Evolutionary conservation across 2,329 filamentous ascomycete genomes (phyloP).

Genomic region (Sclerotinia nivalis): DNA sequence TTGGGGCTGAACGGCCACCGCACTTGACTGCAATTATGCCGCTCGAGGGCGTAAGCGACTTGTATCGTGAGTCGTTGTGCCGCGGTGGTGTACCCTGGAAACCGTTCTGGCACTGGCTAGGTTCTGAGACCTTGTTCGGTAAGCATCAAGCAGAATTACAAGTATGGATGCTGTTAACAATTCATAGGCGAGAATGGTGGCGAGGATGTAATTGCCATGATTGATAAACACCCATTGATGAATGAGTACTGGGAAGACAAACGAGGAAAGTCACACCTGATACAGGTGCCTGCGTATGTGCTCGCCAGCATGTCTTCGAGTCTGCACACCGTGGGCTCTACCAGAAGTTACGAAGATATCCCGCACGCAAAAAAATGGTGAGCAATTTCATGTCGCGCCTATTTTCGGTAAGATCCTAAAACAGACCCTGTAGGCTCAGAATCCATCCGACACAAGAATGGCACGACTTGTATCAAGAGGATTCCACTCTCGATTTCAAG

Average conservation of each 20-base stretch:
- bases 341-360: slow-evolving; percentile 23
- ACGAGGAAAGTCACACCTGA: slow-evolving; percentile 18
- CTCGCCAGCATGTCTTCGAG: too few species aligned
- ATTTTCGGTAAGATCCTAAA: too few species aligned
- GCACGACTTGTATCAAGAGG: slow-evolving; percentile 46
- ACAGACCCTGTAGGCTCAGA: slow-evolving; percentile 15
- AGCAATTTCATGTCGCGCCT: too few species aligned
- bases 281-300: slow-evolving; percentile 29
- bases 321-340: too few species aligned
- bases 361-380: slow-evolving; percentile 22
- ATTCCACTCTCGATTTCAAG: slow-evolving; percentile 44
- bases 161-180: too few species aligned
- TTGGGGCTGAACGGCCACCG: slow-evolving; percentile 29
- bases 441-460: slow-evolving; percentile 46
- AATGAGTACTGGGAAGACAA: slow-evolving; percentile 31
- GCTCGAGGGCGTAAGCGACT: slow-evolving; percentile 28
- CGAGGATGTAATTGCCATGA: slow-evolving; percentile 16
- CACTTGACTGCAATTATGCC: slow-evolving; percentile 29
- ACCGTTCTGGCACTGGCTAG: slow-evolving; percentile 14
- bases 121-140: slow-evolving; percentile 21
- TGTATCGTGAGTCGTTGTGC: slow-evolving; percentile 27
- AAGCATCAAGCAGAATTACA: slow-evolving; percentile 14
- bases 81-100: slow-evolving; percentile 26
- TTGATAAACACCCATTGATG: slow-evolving; percentile 15
- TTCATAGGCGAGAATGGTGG: too few species aligned